Conservation (phyloP, 2,329 filamentous ascomycete species). For the Colletotrichum filicis region DNA sequence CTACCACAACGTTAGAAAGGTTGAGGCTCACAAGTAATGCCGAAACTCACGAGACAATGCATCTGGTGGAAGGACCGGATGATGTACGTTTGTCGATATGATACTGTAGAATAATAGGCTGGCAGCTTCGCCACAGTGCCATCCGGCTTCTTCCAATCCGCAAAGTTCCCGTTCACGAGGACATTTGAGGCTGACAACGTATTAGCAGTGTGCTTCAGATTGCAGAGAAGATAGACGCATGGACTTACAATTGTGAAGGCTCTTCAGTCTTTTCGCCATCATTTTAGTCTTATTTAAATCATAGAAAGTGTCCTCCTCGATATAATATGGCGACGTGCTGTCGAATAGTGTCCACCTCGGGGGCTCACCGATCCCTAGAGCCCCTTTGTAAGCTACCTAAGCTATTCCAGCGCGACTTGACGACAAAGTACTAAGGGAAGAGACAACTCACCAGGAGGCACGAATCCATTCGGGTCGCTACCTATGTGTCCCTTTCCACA, state of each 20-base stretch:
- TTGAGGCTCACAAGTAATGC: too few species aligned
- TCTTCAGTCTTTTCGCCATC: constrained; percentile 3
- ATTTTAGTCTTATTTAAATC: constrained; percentile 12
- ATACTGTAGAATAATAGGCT: constrained; percentile 18
- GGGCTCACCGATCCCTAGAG: constrained; percentile 9
- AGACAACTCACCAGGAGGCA: constrained; percentile 6
- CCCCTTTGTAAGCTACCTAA: background rate
- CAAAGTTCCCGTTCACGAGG: constrained; percentile 10
- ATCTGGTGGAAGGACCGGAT: constrained; percentile 28
- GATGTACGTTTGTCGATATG: constrained; percentile 21
- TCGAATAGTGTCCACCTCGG: constrained; percentile 20
- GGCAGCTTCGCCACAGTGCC: constrained; percentile 18
- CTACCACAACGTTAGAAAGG: background rate
- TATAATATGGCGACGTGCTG: constrained; percentile 10
- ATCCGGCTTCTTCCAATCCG: constrained; percentile 21
- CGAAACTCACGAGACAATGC: constrained; percentile 12
- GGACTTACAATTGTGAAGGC: constrained; percentile 14
- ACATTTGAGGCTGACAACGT: constrained; percentile 13
- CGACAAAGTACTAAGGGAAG: too few species aligned
- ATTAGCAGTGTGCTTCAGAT: too few species aligned
- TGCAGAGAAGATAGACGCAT: fast-evolving
- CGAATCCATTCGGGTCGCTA: constrained; percentile 26
- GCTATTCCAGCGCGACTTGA: too few species aligned
- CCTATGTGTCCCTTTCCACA: constrained; percentile 8
- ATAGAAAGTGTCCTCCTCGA: constrained; percentile 15